phyloP scores from a whole-genome alignment of 176 grass and related monocot species.

The Secale cereale region DNA sequence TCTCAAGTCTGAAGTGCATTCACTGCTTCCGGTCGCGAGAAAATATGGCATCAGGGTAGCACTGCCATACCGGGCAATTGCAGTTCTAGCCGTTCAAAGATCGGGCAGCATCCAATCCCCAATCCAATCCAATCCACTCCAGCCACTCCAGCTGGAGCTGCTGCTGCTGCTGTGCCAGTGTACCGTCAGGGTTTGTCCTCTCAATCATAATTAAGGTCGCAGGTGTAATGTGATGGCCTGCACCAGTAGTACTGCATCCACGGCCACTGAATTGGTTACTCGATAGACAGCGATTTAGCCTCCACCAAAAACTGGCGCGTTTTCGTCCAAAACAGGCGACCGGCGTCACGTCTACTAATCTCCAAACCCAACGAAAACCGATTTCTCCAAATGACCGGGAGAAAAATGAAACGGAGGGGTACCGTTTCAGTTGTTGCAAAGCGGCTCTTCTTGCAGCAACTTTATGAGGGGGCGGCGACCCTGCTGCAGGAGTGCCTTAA shows the following conservation, averaged over 20 bases:
- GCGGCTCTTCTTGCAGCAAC: too few species aligned
- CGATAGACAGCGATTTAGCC: background rate
- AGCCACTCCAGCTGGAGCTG: background rate
- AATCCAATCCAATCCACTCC: too few species aligned
- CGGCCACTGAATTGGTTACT: background rate
- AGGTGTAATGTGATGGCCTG: background rate
- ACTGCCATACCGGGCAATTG: background rate
- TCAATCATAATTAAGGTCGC: background rate
- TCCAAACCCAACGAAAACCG: too few species aligned
- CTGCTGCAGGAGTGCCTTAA: slow-evolving; percentile 10
- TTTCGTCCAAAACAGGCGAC: slow-evolving; percentile 1
- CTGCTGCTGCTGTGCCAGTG: background rate
- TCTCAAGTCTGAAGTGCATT: background rate
- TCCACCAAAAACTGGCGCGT: background rate
- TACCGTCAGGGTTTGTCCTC: background rate
- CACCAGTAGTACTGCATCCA: background rate
- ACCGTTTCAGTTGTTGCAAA: background rate
- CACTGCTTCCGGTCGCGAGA: background rate
- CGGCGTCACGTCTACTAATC: background rate
- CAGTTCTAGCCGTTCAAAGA: background rate
- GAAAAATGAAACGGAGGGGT: background rate
- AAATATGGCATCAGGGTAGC: background rate
- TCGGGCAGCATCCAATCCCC: background rate
- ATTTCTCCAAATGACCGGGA: background rate
- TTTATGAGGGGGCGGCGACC: background rate